Conservation (phyloP, 2,329 filamentous ascomycete species). For the Colletotrichum orbiculare region DNA sequence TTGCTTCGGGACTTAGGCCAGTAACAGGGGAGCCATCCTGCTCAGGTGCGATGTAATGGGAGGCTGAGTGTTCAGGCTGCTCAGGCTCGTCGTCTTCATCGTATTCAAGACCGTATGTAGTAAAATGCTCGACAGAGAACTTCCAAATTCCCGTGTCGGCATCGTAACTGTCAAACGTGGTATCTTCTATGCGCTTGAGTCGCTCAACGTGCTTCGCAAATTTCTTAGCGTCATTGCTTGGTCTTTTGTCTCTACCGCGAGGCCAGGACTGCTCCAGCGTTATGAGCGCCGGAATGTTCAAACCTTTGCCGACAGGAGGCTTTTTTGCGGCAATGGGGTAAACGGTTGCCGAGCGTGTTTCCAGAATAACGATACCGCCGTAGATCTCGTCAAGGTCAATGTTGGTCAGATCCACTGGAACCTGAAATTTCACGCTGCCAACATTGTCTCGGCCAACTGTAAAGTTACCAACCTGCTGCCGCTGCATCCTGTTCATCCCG, state of each 20-base stretch:
- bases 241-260: constrained; percentile 70
- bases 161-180: constrained; percentile 85
- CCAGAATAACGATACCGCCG: constrained; percentile 79
- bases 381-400: constrained; percentile 85
- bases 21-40: constrained; percentile 44
- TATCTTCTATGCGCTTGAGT: constrained; percentile 82
- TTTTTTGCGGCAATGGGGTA: constrained; percentile 83
- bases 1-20: constrained; percentile 51
- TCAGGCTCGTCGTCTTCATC: constrained; percentile 73
- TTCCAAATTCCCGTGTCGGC: constrained; percentile 85
- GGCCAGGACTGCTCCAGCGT: constrained; percentile 95
- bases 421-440: constrained; percentile 84
- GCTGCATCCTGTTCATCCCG: constrained; percentile 82
- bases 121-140: constrained; percentile 96
- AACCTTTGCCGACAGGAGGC: constrained; percentile 83
- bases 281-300: constrained; percentile 92
- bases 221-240: constrained; percentile 66
- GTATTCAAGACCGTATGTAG: constrained; percentile 90
- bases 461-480: constrained; percentile 79
- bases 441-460: constrained; percentile 85
- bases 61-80: constrained; percentile 2
- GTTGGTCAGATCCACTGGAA: constrained; percentile 83
- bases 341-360: constrained; percentile 84
- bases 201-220: constrained; percentile 86
- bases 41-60: constrained; percentile 3